Base-by-base conservation (phyloP, 108 stramenopile species). In the Aurantiochytrium sp. region DNA sequence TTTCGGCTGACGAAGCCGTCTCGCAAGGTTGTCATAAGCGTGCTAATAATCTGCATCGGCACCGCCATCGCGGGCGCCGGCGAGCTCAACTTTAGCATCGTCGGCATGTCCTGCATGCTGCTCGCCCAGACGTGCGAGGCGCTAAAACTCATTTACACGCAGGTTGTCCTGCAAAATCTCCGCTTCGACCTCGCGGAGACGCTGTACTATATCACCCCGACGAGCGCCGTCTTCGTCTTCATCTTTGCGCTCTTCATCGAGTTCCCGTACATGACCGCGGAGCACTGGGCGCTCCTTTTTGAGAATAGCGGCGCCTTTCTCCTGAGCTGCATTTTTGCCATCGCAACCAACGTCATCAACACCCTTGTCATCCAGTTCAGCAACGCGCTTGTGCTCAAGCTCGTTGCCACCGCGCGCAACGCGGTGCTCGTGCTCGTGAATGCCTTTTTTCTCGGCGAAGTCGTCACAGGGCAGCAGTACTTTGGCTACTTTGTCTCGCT, bases 1-100 rank as follows among this genome's bases (percentile, higher is more conserved):
- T 87, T 86, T 22, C 88, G 68, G 19, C 65, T 88, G 34, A 48
- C 39, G 6, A 48, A 48, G 12, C 73, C 73, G 17, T 81, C 73
- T 12, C n/a, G n/a, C 27, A 41, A 48, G 30, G 45, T 88, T 21
- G 27, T 85, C 86, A 30, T 53, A 27, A 39, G 54, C 37, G 86
- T 88, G 4, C n/a, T 88, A 52, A 31, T 73, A 8, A 88, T 88
- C 34, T 88, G 85, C 37, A 36, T 88, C 22, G 88, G 88, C 41
- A 88, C 88, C 3, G 85, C 85, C 36, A 37, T 86, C 10, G 86
- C 88, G 4, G 65, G 69, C 21, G 17, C 24, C 27, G 85, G 85
- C 24, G 87, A 87, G 39, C 32, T 87, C 21, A 87, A 87, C 39
- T 68, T 87, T 2, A 81, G 73, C 45, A n/a, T 81, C 24, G 73